Evolutionary conservation across 1,284 basidiomycete species (phyloP), one percentile per base, ranked within the genome.

Genomic region (Pseudozyma tsukubaensis): DNA sequence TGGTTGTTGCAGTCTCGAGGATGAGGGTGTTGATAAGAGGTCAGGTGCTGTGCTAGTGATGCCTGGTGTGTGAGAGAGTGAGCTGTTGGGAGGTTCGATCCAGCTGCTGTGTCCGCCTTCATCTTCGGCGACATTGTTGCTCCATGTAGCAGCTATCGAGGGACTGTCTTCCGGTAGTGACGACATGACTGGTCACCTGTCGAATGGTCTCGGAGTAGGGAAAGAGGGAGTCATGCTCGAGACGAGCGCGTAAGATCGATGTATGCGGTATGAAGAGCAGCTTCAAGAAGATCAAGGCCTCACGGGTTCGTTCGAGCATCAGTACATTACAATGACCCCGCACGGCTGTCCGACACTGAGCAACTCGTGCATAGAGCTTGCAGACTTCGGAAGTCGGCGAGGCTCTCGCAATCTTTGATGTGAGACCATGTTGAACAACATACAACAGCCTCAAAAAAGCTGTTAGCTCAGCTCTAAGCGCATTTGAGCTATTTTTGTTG

Each of bases 41-140:
- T 40, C 14, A 9, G 37, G 29, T 11, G 45, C 18, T 29, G 29
- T 51, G 13, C 24, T 18, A 1, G 18, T 13, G 21, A n/a, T 45
- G 34, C 45, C 16, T 21, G 39, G 48, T 13, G 59, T n/a, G n/a
- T 19, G 37, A 32, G 52, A 36, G 11, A 52, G 29, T 16, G 34
- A 10, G 11, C 16, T 12, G 9, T 7, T 34, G 0, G 52, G 39
- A 14, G 57, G 52, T 32, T 64, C 60, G 36, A 60, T 61, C 68
- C 61, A 61, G 54, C 61, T 71, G 34, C 24, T n/a, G 50, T 68
- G 71, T 1, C 65, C 65, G n/a, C 71, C 64, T 19, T 72, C 60
- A 21, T 59, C 54, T 4, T 44, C 56, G 24, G 14, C 24, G 35
- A 19, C 50, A 21, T 50, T 37, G 11, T 50, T 39, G 5, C 39